Base-by-base conservation (phyloP, 2,329 filamentous ascomycete species). In the Cercospora zeae-maydis region DNA sequence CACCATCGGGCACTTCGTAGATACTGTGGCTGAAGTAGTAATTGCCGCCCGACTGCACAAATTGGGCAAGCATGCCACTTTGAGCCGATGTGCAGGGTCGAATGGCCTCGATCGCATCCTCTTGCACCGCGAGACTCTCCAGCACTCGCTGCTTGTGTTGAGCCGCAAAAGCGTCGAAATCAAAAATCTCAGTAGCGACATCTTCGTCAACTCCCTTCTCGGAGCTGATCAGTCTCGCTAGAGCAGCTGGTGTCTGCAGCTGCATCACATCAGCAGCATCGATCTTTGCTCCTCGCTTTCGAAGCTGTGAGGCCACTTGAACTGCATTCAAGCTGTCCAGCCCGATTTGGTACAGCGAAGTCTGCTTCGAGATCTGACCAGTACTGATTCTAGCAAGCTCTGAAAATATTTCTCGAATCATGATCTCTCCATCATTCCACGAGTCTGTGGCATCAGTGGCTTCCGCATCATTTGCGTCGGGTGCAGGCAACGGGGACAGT, bases 311-410 rank as follows among this genome's bases (percentile, higher is more conserved):
- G 0, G 92, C 90, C 9, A 96, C 81, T 71, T 96, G 92, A 14
- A 86, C 82, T 0, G 92, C 90, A 64, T 89, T 93, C 71, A 98
- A 95, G 73, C 93, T 97, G 75, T 97, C 93, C 3, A 97, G 79
- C 0, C 93, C 93, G n/a, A 96, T 84, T 62, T 89, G 87, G 70
- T 93, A 96, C 54, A 98, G 91, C 0, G 90, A 92, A 0, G 86
- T 91, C 9, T 83, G 73, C 11, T 81, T 81, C 3, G 73, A 70
- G 52, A 96, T 87, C 0, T 77, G 78, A 0, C 79, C 70, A 1
- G 73, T 61, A 0, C 83, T 73, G 4, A 83, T 75, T 1, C 80
- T 78, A 0, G 89, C 86, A 24, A 95, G 80, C 6, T 77, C 77
- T 0, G 85, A 81, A 16, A 93, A 75, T 0, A 86, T 78, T 0